Evolutionary conservation across 257 asterid genomes (phyloP), one percentile per base, ranked within the genome.

Genomic region (Mitragyna speciosa): DNA sequence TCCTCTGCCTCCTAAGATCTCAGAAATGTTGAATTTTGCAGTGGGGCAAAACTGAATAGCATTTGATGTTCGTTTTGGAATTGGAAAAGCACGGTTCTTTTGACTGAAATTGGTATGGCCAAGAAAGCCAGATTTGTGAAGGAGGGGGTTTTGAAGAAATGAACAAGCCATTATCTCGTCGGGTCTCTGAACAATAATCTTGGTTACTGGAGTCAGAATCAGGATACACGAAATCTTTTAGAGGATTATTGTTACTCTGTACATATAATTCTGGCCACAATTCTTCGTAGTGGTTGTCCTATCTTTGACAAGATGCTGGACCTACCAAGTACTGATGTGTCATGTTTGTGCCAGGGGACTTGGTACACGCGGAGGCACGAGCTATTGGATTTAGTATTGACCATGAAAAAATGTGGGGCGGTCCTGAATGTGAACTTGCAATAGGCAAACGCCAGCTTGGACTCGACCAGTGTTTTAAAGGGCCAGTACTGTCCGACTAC

Each of bases 1-100:
- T 43, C 98, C 98, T 79, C 97, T 82, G 70, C 98, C 98, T 22
- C 97, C 96, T 19, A 95, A 81, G 83, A 93, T 89, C 81, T 95
- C 96, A 70, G 24, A 89, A 84, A 88, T 88, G 86, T 93, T 89
- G 92, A 95, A 89, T 80, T 93, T 95, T 75, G 98, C 97, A 5
- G 82, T 75, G 79, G 90, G 73, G 36, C 36, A 76, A 36, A 30
- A 77, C 39, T 78, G 83, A 79, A 77, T 28, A 31, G 58, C 24
- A 31, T 58, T 67, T 56, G 83, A 68, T 76, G 75, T 61, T 69
- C 45, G 84, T 72, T 83, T 91, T 51, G 84, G 80, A 65, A 74
- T 15, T 68, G 86, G 28, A 80, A 26, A 79, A 3, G 77, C 36
- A 48, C 26, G 9, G 70, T 84, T 59, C 82, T 80, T 89, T 0